A percentile compares a stretch with the other conserved stretches of the same genome.
Conservation (phyloP, 305 asterid genomes). For the Fraxinus ornus region DNA sequence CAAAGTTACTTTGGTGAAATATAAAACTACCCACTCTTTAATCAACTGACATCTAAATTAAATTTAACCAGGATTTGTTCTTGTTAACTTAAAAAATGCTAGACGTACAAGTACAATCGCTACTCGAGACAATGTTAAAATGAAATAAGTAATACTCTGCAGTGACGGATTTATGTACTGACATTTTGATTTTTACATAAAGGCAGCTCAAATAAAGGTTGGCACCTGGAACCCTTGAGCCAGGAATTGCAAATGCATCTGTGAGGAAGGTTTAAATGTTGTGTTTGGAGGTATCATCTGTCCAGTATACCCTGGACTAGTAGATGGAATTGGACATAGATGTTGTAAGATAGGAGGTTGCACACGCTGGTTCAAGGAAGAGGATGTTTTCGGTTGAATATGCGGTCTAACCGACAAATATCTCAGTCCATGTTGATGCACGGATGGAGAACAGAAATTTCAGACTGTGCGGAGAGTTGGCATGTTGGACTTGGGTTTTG, state of each 20-base stretch:
- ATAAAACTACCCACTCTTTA: no score
- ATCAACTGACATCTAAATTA: no score
- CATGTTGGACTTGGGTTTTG: conserved; percentile 45
- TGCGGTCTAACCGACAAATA: conserved; percentile 42
- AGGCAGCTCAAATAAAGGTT: conserved; percentile 18
- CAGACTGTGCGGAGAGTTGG: conserved; percentile 42
- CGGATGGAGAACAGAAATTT: conserved; percentile 40
- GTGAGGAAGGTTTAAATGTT: conserved; percentile 31
- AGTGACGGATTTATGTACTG: background rate
- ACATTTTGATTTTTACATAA: background rate
- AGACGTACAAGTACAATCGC: background rate
- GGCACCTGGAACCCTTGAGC: conserved; percentile 57
- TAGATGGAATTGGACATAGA: conserved; percentile 34
- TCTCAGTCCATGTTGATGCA: conserved; percentile 34
- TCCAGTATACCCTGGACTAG: conserved; percentile 30
- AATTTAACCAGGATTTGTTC: no score
- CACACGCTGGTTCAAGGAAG: conserved; percentile 24
- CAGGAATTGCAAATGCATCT: conserved; percentile 33
- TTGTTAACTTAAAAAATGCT: no score
- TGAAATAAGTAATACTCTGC: background rate
- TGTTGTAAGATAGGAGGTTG: conserved; percentile 35
- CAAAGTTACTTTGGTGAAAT: no score
- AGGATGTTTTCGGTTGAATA: conserved; percentile 28
- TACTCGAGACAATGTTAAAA: background rate
- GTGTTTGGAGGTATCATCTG: conserved; percentile 30